Base-by-base conservation (phyloP, 2,329 filamentous ascomycete species). In the Penicillium sp. region DNA sequence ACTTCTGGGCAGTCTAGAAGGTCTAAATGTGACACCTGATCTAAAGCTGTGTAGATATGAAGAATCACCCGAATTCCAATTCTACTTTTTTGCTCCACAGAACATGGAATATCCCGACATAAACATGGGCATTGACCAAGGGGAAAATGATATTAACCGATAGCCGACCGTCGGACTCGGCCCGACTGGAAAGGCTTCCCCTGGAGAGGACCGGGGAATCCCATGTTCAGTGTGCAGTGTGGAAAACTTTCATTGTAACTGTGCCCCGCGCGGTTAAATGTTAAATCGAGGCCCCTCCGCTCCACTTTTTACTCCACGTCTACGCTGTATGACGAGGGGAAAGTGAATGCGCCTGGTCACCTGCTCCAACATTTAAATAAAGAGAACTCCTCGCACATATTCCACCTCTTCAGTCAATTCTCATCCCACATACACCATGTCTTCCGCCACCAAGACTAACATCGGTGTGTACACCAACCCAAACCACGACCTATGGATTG, bases 401-500 rank as follows among this genome's bases (percentile, higher is more conserved):
- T 23, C 40, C 18, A 40, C 50, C 40, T 47, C 6, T 9, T 26
- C 28, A 23, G 24, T 16, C 41, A 16, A 14, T 36, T 16, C n/a
- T 45, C 44, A 42, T 40, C 38, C 22, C 39, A 31, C 31, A 18
- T 44, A 27, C 22, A 57, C 44, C 47, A 66, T 67, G 63, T 50
- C 64, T 45, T 55, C 56, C 50, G 57, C 61, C 38, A 74, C 79
- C 48, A 93, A 94, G 78, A 74, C 87, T 47, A 97, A 97, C 73
- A 94, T 97, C 66, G 91, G 89, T 59, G 89, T 97, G 57, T 97
- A 86, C 77, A 97, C 91, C 42, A 95, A 97, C 74, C 89, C 91
- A 14, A 80, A 82, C 48, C 91, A 97, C 68, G 87, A 95, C 50
- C 77, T 97, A 43, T 97, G 90, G 88, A 81, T 96, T 51, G 86